These are phyloP conservation scores for Aschersonia sp. DNA, from an alignment of 2,329 filamentous ascomycete species.

Conservation along the genomic window DNA sequence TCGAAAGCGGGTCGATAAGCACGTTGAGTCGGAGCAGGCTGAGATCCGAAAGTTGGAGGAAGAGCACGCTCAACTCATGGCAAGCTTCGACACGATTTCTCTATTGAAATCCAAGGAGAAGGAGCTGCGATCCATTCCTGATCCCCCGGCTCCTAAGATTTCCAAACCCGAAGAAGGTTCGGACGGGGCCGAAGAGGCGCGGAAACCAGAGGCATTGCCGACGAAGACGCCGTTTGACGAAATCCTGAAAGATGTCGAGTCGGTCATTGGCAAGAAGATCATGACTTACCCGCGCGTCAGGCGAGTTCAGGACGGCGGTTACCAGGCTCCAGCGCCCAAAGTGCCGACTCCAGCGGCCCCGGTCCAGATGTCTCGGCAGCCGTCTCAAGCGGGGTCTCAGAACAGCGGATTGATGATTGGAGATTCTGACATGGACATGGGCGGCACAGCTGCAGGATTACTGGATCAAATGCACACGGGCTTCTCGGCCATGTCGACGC, in stretches of 20 bases:
- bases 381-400: slow-evolving; percentile 40
- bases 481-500: slow-evolving; percentile 44
- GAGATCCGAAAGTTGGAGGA: slow-evolving; percentile 79
- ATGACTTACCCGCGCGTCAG: slow-evolving; percentile 48
- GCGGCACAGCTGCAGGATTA: slow-evolving; percentile 46
- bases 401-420: slow-evolving; percentile 39
- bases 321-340: slow-evolving; percentile 43
- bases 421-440: slow-evolving; percentile 52
- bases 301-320: slow-evolving; percentile 66
- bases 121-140: slow-evolving; percentile 52
- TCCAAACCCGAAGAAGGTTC: slow-evolving; percentile 48
- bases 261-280: slow-evolving; percentile 51
- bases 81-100: slow-evolving; percentile 57
- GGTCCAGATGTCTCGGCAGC: slow-evolving; percentile 33
- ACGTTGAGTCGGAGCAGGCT: slow-evolving; percentile 56
- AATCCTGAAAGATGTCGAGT: slow-evolving; percentile 62
- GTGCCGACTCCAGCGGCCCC: slow-evolving; percentile 14
- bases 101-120: slow-evolving; percentile 61
- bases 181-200: slow-evolving; percentile 34
- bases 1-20: slow-evolving; percentile 58
- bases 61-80: slow-evolving; percentile 62
- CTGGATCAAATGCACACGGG: slow-evolving; percentile 55
- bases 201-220: slow-evolving; percentile 17
- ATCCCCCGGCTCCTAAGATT: slow-evolving; percentile 43
- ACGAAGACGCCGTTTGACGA: slow-evolving; percentile 47